phyloP scores from a whole-genome alignment of 768 basidiomycete genomes.

The Scleroderma bovista region DNA sequence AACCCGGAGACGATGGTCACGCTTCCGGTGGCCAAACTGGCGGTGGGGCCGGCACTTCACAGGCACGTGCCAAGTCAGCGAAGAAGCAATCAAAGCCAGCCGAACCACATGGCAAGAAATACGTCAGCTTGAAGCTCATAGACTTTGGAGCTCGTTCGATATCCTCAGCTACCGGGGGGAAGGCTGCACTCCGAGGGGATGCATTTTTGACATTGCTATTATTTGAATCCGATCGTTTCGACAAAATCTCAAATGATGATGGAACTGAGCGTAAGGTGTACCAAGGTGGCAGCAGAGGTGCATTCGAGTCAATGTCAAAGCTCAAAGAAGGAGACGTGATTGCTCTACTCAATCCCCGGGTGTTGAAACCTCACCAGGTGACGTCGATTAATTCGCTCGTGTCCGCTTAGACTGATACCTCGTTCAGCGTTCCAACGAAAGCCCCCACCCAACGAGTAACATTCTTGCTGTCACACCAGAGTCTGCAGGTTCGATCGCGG shows the following conservation, averaged over 20 bases:
- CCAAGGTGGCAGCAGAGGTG: conserved; percentile 86
- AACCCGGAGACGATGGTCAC: conserved; percentile 40
- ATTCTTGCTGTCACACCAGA: conserved; percentile 86
- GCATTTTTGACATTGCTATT: conserved; percentile 78
- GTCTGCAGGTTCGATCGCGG: conserved; percentile 70
- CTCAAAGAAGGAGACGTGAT: conserved; percentile 87
- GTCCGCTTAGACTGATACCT: not conserved
- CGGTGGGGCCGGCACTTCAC: not conserved
- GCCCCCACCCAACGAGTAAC: conserved; percentile 73
- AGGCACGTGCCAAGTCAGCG: conserved; percentile 7
- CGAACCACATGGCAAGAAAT: conserved; percentile 64
- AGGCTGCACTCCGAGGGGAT: conserved; percentile 67
- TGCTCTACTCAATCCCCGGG: conserved; percentile 80
- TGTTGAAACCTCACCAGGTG: conserved; percentile 85
- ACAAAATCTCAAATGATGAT: conserved; percentile 48
- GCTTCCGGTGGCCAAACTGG: conserved; percentile 28
- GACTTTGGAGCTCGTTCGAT: conserved; percentile 68
- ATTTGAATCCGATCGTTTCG: conserved; percentile 80
- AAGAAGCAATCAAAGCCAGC: conserved; percentile 14
- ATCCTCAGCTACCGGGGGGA: conserved; percentile 51
- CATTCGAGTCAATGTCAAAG: conserved; percentile 84
- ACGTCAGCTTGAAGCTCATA: conserved; percentile 78
- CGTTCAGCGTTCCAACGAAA: conserved; percentile 31
- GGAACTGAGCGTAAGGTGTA: conserved; percentile 59
- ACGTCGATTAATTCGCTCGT: conserved; percentile 10